A percentile compares a stretch with the other conserved stretches of the same genome.
Evolutionary conservation across 1,284 basidiomycete species (phyloP).

Genomic region (Leccinum subspadiceum): DNA sequence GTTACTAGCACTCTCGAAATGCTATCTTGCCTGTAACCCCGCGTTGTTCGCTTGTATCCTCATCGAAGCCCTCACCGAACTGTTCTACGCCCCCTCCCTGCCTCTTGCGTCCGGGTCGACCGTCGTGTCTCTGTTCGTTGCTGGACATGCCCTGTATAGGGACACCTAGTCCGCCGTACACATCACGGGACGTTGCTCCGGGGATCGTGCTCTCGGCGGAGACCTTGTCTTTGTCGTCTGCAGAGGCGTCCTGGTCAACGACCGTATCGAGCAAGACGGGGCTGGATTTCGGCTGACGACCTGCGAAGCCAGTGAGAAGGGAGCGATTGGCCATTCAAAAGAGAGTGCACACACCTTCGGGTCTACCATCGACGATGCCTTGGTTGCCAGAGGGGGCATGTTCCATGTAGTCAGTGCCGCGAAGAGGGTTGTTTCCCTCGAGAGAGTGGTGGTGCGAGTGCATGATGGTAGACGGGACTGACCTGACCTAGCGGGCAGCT

Average conservation of each 20-base stretch:
- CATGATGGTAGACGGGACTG: not conserved
- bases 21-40: conserved; percentile 8
- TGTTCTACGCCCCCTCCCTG: conserved; percentile 19
- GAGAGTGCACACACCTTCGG: conserved; percentile 16
- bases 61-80: conserved; percentile 8
- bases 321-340: not conserved
- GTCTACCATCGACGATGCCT: conserved; percentile 27
- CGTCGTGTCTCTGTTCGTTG: conserved; percentile 28
- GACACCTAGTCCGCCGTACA: conserved; percentile 11
- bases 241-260: conserved; percentile 24
- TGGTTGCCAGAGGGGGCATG: conserved; percentile 23
- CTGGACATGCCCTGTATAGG: conserved; percentile 28
- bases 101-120: conserved; percentile 25
- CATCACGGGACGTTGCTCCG: conserved; percentile 30
- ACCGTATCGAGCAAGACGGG: conserved; percentile 19
- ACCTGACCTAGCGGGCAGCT: not conserved
- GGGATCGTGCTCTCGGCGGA: conserved; percentile 4
- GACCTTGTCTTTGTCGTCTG: not conserved
- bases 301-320: conserved; percentile 3
- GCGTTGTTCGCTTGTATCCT: conserved; percentile 3
- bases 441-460: conserved; percentile 16
- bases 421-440: conserved; percentile 18
- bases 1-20: not conserved
- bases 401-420: conserved; percentile 18
- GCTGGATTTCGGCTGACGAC: conserved; percentile 15